Percentiles rank a stretch among this genome's conserved stretches.
Evolutionary conservation across 2,329 filamentous ascomycete genomes (phyloP).

Genomic region (Colletotrichum endophyticum): DNA sequence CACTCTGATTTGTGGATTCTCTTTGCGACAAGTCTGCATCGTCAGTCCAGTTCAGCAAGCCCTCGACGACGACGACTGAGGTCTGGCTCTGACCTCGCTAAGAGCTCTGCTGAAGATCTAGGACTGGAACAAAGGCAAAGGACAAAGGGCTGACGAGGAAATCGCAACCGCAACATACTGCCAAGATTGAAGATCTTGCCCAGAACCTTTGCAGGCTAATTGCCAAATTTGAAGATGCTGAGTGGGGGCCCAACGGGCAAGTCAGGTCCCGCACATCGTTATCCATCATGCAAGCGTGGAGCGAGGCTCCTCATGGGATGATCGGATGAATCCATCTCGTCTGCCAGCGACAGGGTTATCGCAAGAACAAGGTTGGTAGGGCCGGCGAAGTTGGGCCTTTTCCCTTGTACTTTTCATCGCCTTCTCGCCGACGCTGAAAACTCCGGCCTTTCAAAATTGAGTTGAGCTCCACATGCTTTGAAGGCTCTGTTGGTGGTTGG

Average conservation of each 20-base stretch:
- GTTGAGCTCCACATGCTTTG: slow-evolving; percentile 4
- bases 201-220: not conserved
- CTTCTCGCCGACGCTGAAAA: not conserved
- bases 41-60: not conserved
- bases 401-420: not conserved
- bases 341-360: not conserved
- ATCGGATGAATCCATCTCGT: slow-evolving; percentile 11
- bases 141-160: not conserved
- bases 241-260: slow-evolving; percentile 5
- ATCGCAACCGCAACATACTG: not conserved
- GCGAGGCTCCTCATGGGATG: slow-evolving; percentile 4
- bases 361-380: not conserved
- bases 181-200: slow-evolving; percentile 10
- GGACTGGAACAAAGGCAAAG: not conserved
- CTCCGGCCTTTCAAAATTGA: not conserved
- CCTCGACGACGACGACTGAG: not conserved
- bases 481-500: slow-evolving; percentile 2
- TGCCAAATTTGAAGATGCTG: not conserved
- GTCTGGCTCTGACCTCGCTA: not conserved
- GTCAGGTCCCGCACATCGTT: slow-evolving; percentile 12
- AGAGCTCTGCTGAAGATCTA: not conserved
- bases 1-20: slow-evolving; percentile 4
- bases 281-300: slow-evolving; percentile 12
- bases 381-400: not conserved
- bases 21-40: not conserved